Evolutionary conservation across 2,329 filamentous ascomycete species (phyloP), one percentile per base, ranked within the genome.

Genomic region (Hymenoscyphus linearis): DNA sequence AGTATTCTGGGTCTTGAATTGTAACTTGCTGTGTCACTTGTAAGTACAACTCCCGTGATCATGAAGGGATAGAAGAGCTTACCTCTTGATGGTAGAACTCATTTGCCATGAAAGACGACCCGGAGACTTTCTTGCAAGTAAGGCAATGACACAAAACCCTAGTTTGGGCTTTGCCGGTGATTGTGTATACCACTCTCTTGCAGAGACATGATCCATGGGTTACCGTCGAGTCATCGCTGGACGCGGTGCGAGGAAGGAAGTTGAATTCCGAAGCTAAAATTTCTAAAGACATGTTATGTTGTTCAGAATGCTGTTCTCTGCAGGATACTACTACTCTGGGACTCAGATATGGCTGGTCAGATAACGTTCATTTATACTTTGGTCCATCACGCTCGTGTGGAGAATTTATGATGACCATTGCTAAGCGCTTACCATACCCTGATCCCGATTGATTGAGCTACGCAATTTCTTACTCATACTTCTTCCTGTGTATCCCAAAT

Each of bases 71-170:
- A 58, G n/a, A 14, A 6, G 35, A 26, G 47, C 27, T 16, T 61
- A 63, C 62, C 13, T 56, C 50, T 3, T n/a, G 54, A 14, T 54
- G n/a, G 35, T 59, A 61, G 37, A 59, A 55, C 22, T 36, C 35
- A 10, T 63, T 61, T 14, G 62, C 59, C 52, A 61, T 58, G 26
- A 63, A 63, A 3, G 60, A 52, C 2, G 62, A 63, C 2, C 62
- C 62, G 1, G 59, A 59, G 13, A 54, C 18, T 55, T 63, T 63
- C 59, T 63, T 63, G 53, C 62, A 63, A 36, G 57, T 63, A 25
- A 52, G 40, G 18, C 62, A 63, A 22, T 61, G 62, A 26, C 62
- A 61, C 13, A 63, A 44, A 35, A 61, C 44, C 18, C n/a, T 59
- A 16, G 57, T 55, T 6, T 16, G 37, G 10, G 62, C 59, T 55